phyloP scores from a whole-genome alignment of 306 rosid genomes.

The Quercus bicolor region DNA sequence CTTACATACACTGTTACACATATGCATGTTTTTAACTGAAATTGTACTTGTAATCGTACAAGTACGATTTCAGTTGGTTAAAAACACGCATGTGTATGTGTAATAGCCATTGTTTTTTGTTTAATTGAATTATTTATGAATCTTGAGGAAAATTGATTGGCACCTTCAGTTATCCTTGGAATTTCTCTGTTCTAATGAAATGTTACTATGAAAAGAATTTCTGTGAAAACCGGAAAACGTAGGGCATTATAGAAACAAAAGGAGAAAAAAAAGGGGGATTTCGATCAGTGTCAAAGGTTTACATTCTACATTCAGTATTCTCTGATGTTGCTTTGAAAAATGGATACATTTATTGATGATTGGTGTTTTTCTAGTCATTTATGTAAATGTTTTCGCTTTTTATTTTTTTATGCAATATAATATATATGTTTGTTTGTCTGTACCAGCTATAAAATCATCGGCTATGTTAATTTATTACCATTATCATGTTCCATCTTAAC shows the following conservation, averaged over 20 bases:
- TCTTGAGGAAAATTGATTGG: too few species aligned
- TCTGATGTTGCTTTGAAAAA: neutral
- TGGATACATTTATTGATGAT: neutral
- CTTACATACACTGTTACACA: too few species aligned
- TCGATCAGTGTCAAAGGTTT: neutral
- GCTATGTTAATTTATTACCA: neutral
- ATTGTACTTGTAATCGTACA: too few species aligned
- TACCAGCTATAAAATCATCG: neutral
- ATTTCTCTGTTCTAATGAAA: too few species aligned
- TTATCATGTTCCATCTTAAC: conserved; percentile 10
- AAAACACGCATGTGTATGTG: too few species aligned
- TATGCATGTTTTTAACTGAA: too few species aligned
- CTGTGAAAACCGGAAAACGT: too few species aligned
- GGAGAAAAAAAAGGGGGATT: too few species aligned
- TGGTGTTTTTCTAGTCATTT: neutral
- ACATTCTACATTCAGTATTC: neutral
- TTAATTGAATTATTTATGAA: neutral
- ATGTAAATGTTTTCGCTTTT: neutral
- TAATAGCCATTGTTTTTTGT: neutral
- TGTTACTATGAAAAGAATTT: too few species aligned
- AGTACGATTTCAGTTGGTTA: too few species aligned
- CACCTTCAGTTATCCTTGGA: too few species aligned
- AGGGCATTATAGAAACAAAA: too few species aligned
- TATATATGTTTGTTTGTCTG: neutral
- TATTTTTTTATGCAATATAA: neutral